Conservation (phyloP, 2,329 filamentous ascomycete species). For the Sclerotinia spermophila region DNA sequence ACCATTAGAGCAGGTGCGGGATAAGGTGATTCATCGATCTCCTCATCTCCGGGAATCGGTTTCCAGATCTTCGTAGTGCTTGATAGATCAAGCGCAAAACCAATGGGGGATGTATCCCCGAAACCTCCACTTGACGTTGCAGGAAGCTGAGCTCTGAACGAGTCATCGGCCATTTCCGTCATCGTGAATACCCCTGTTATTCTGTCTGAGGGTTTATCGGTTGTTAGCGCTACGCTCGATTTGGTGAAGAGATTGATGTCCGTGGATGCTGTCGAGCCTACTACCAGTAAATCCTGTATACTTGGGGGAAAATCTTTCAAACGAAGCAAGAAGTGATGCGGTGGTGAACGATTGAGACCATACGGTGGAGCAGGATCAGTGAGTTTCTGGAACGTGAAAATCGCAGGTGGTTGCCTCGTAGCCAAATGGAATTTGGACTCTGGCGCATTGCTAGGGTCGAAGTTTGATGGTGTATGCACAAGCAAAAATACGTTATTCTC, state of each 20-base stretch:
- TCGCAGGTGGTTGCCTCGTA: conserved; percentile 56
- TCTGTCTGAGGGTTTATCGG: conserved; percentile 54
- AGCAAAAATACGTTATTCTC: conserved; percentile 82
- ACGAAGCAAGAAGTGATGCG: conserved; percentile 74
- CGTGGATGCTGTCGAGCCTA: conserved; percentile 74
- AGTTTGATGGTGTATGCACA: conserved; percentile 67
- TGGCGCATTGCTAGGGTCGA: conserved; percentile 50
- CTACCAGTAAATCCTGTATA: conserved; percentile 75
- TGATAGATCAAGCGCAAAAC: conserved; percentile 79
- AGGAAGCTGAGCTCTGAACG: conserved; percentile 70
- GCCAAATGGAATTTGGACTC: conserved; percentile 77
- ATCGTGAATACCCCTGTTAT: conserved; percentile 69
- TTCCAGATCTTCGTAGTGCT: conserved; percentile 72
- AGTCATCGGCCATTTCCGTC: conserved; percentile 69
- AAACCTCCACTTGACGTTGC: conserved; percentile 55
- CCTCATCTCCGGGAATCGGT: conserved; percentile 72
- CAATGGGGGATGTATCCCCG: conserved; percentile 73
- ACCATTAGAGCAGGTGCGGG: conserved; percentile 82
- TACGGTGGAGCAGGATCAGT: conserved; percentile 72
- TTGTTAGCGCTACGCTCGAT: conserved; percentile 64
- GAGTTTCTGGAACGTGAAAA: conserved; percentile 70
- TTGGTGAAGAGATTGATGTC: conserved; percentile 77
- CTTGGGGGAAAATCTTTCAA: conserved; percentile 77
- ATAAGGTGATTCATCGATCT: conserved; percentile 68
- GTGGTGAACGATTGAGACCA: conserved; percentile 58